Evolutionary conservation across 352 stramenopile species (phyloP), one percentile per base, ranked within the genome.

Genomic region (Phytophthora idaei): DNA sequence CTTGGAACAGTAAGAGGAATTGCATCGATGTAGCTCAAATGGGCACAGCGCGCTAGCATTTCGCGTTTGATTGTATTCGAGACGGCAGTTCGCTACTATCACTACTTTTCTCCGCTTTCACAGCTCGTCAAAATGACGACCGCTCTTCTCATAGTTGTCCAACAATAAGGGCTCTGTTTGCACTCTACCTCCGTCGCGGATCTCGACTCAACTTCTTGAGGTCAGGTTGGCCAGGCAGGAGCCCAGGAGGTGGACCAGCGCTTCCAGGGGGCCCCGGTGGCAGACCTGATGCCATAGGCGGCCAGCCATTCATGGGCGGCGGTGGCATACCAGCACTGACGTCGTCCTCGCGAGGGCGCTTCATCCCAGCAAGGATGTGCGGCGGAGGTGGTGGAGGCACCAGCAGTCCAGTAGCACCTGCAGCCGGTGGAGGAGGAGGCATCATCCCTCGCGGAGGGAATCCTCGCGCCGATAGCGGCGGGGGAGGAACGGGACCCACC

Each of bases 361-460:
- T 82, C 57, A 81, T 81, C 1, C 74, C 77, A n/a, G 71, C 76
- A 55, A 78, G 64, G 62, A 83, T 78, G 52, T 75, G 75, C n/a
- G 76, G 77, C 4, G 80, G 76, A 6, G 78, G 75, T 4, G 75
- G 80, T 5, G 80, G 82, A 4, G 80, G 79, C 9, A 78, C 69
- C n/a, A 69, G 17, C 63, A 78, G 32, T 34, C 61, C 57, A 32
- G 36, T 21, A 12, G 50, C 53, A 59, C 67, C 55, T 56, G 28
- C 27, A 52, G 57, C 50, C 41, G 54, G 62, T 1, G 74, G 69
- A 31, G 77, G 72, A 25, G 76, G 76, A 4, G 74, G 71, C 52
- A 81, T 67, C 67, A 83, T 72, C 15, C 68, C 55, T 56, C 65
- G 59, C 4, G 66, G 73, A 17, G 66, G 54, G 11, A 64, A 73